Evolutionary conservation across 2,329 filamentous ascomycete species (phyloP).

Genomic region (Xylariaceae sp.): DNA sequence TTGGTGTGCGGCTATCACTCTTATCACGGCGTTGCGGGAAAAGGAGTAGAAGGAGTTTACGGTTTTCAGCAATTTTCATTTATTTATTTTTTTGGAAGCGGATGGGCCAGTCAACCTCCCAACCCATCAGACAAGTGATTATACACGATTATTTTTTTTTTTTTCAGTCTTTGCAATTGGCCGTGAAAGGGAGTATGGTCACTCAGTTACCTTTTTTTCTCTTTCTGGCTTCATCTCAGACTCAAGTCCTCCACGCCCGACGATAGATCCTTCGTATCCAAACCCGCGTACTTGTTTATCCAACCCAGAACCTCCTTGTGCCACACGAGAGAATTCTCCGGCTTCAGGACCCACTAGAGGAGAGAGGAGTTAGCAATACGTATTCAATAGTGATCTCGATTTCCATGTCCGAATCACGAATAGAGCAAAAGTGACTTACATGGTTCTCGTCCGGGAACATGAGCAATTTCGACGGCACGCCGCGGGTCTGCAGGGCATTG

Average conservation of each 20-base stretch:
- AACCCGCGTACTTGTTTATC: constrained; percentile 58
- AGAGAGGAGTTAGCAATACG: constrained; percentile 3
- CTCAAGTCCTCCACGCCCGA: constrained; percentile 21
- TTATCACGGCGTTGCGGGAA: too few relatives aligned
- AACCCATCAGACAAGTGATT: too few relatives aligned
- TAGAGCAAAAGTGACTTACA: constrained; percentile 31
- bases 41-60: too few relatives aligned
- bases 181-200: background rate
- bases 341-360: constrained; percentile 75
- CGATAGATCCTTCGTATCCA: constrained; percentile 31
- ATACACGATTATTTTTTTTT: too few relatives aligned
- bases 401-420: too few relatives aligned
- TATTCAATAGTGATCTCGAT: too few relatives aligned
- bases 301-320: constrained; percentile 78
- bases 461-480: constrained; percentile 70
- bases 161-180: too few relatives aligned
- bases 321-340: constrained; percentile 88
- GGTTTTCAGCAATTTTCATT: too few relatives aligned
- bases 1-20: too few relatives aligned
- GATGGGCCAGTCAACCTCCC: too few relatives aligned
- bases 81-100: too few relatives aligned
- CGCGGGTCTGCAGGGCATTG: constrained; percentile 72
- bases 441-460: constrained; percentile 74
- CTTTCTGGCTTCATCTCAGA: constrained; percentile 10
- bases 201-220: background rate